Evolutionary conservation across 139 green algal species (phyloP), one percentile per base, ranked within the genome.

Genomic region (Auxenochlorella pyrenoidosa): DNA sequence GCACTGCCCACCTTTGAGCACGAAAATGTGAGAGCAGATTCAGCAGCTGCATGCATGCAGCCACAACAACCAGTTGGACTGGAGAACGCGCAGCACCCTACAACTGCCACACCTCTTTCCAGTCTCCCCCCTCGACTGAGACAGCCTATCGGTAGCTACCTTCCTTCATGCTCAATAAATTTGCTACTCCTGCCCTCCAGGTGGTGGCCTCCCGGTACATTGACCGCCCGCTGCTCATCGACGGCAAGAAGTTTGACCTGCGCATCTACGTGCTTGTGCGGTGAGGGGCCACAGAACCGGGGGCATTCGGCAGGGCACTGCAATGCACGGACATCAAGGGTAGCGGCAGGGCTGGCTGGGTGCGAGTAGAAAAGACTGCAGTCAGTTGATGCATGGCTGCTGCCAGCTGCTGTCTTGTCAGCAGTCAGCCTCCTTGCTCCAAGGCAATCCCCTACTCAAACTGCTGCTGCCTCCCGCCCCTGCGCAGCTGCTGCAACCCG

Each of bases 241-340:
- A 92, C 30, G 95, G 94, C 54, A 91, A 89, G 88, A 97, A 97
- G 91, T 97, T 96, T 87, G 95, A 97, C 86, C 84, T 97, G 65
- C 88, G 94, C 1, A 76, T 97, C 54, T 97, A 97, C 82, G 92
- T 94, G 75, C 93, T 95, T 16, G 93, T 97, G 8, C 90, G 88
- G 80, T 58, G 34, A 71, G 43, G 32, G 15, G 44, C n/a, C n/a
- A n/a, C n/a, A n/a, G n/a, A n/a, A n/a, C n/a, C 6, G 76, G 10
- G 30, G 75, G 5, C 26, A 12, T 43, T n/a, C n/a, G n/a, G n/a
- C n/a, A n/a, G 32, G 30, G n/a, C 68, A 75, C 32, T 75, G 68
- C 68, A 5, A 75, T 54, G 8, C 6, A 10, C 47, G 6, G 47
- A 54, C 47, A 54, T n/a, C 47, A 54, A 10, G 47, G 47, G 47